Conservation (phyloP, 805 yeast genomes). For the Hanseniaspora occidentalis region DNA sequence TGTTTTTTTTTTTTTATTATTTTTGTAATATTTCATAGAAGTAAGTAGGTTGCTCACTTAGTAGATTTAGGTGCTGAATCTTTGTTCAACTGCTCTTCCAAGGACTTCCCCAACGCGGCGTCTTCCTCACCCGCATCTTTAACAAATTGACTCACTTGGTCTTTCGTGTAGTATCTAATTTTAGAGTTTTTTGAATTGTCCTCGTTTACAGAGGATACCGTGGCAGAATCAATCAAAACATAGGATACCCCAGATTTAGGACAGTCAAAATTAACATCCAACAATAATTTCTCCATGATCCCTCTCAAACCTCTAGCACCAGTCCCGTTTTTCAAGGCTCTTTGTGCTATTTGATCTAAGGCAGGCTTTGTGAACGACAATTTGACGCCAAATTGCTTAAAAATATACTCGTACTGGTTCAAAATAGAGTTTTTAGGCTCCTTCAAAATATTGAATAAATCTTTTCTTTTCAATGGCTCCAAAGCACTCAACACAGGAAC, state of each 20-base stretch:
- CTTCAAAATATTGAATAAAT: slow-evolving; percentile 35
- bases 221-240: slow-evolving; percentile 35
- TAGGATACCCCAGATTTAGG: slow-evolving; percentile 43
- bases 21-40: background rate
- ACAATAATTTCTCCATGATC: slow-evolving; percentile 37
- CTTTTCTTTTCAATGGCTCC: slow-evolving; percentile 31
- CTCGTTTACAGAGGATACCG: slow-evolving; percentile 28
- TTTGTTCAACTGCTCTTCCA: slow-evolving; percentile 24
- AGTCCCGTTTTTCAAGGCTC: slow-evolving; percentile 40
- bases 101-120: slow-evolving; percentile 20
- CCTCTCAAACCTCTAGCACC: slow-evolving; percentile 52
- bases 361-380: slow-evolving; percentile 38
- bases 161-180: slow-evolving; percentile 34
- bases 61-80: slow-evolving; percentile 11
- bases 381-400: slow-evolving; percentile 39
- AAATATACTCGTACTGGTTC: slow-evolving; percentile 40
- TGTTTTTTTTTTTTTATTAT: background rate
- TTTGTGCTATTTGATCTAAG: slow-evolving; percentile 32
- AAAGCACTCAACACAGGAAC: slow-evolving; percentile 42
- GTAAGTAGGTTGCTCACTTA: background rate
- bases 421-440: slow-evolving; percentile 46
- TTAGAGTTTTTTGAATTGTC: slow-evolving; percentile 18
- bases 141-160: slow-evolving; percentile 30
- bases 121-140: slow-evolving; percentile 33
- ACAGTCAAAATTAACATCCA: slow-evolving; percentile 44